Conservation (phyloP, 23 red algal genomes). For the Gracilaria gracilis region DNA sequence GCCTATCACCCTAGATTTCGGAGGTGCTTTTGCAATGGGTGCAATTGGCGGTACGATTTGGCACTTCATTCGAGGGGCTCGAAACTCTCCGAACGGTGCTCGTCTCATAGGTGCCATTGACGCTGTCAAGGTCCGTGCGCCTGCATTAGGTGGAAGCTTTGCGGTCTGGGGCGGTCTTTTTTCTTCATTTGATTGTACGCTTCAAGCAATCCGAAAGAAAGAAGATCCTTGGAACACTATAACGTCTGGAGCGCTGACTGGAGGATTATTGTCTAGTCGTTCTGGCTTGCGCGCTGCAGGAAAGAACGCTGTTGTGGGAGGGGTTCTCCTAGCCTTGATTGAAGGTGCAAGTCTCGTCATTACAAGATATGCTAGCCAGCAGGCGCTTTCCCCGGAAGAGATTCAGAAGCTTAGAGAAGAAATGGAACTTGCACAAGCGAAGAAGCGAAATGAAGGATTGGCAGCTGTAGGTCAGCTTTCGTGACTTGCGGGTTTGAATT, state of each 20-base stretch:
- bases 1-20: conserved; percentile 67
- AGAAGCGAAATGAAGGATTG: conserved; percentile 36
- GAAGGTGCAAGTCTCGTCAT: conserved; percentile 90
- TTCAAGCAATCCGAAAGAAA: conserved; percentile 85
- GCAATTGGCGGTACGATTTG: conserved; percentile 95
- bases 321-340: conserved; percentile 93
- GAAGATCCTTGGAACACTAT: conserved; percentile 98
- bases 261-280: conserved; percentile 88
- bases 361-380: conserved; percentile 42
- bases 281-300: conserved; percentile 78
- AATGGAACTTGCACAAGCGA: conserved; percentile 49
- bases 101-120: conserved; percentile 92
- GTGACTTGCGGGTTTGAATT: neutral
- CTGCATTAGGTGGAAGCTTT: conserved; percentile 94
- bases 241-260: conserved; percentile 90
- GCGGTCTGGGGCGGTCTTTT: conserved; percentile 99
- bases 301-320: conserved; percentile 81
- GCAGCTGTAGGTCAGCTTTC: conserved; percentile 37
- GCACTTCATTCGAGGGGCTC: conserved; percentile 93
- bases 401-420: conserved; percentile 58
- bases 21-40: conserved; percentile 98
- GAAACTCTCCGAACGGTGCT: conserved; percentile 91
- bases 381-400: conserved; percentile 39
- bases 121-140: conserved; percentile 91
- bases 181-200: conserved; percentile 97